Conservation (phyloP, 2,329 filamentous ascomycete species). For the Penicillium olsonii region DNA sequence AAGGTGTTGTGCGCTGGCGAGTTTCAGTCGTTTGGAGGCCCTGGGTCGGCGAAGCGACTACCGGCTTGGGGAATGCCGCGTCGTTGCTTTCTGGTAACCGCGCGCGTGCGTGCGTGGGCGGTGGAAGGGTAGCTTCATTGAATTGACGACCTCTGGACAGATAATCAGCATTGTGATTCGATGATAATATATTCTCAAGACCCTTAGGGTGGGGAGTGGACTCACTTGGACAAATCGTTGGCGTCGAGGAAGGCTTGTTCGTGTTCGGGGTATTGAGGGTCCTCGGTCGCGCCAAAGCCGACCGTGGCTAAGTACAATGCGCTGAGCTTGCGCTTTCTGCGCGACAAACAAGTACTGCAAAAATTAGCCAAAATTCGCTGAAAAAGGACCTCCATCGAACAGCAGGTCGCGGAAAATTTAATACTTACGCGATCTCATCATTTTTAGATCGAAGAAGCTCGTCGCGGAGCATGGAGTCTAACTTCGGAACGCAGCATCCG, state of each 20-base stretch:
- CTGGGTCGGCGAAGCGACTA: slow-evolving; percentile 29
- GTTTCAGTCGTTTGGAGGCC: slow-evolving; percentile 14
- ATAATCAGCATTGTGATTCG: slow-evolving; percentile 22
- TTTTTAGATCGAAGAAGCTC: slow-evolving; percentile 53
- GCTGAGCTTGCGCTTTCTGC: slow-evolving; percentile 87
- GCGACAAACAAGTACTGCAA: slow-evolving; percentile 62
- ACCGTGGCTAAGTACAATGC: slow-evolving; percentile 83
- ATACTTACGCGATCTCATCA: slow-evolving; percentile 54
- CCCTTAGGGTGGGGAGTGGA: slow-evolving; percentile 16
- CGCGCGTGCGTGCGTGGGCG: slow-evolving; percentile 32
- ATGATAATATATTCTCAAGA: not conserved
- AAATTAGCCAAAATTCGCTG: slow-evolving; percentile 38
- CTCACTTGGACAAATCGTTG: slow-evolving; percentile 61
- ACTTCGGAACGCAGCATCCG: slow-evolving; percentile 51
- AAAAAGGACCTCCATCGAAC: slow-evolving; percentile 2
- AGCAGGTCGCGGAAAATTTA: slow-evolving; percentile 25
- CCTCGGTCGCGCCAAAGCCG: slow-evolving; percentile 52
- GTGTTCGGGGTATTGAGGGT: slow-evolving; percentile 52
- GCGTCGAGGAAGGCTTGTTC: slow-evolving; percentile 58
- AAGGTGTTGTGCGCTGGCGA: slow-evolving; percentile 3
- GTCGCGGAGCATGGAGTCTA: slow-evolving; percentile 53
- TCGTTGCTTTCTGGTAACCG: slow-evolving; percentile 26
- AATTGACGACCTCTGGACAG: slow-evolving; percentile 56
- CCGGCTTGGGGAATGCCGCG: slow-evolving; percentile 26
- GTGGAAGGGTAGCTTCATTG: slow-evolving; percentile 56